Conservation (phyloP, 2,329 filamentous ascomycete genomes). For the Aureobasidium sp. region DNA sequence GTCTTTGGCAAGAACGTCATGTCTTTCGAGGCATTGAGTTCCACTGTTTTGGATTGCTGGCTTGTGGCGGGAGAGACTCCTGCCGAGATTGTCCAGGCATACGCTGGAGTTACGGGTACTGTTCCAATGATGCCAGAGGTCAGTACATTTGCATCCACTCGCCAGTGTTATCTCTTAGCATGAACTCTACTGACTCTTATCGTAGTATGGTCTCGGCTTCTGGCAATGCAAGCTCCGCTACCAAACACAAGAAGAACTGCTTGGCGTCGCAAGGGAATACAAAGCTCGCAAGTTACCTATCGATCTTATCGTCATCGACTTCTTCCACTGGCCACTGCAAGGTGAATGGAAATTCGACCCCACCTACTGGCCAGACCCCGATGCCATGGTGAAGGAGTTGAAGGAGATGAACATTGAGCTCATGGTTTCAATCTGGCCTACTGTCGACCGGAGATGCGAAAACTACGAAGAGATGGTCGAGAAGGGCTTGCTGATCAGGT, state of each 20-base stretch:
- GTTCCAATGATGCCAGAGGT: constrained; percentile 70
- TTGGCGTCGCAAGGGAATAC: constrained; percentile 68
- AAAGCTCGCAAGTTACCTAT: constrained; percentile 61
- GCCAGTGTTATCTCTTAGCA: neutral
- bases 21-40: constrained; percentile 67
- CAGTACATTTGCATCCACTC: neutral
- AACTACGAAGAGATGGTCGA: constrained; percentile 71
- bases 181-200: neutral
- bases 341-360: constrained; percentile 75
- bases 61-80: constrained; percentile 65
- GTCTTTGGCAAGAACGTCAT: constrained; percentile 68
- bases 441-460: constrained; percentile 64
- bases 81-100: constrained; percentile 61
- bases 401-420: constrained; percentile 66
- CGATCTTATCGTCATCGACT: constrained; percentile 72
- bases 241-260: constrained; percentile 69
- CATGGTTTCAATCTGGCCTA: constrained; percentile 77
- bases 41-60: constrained; percentile 69
- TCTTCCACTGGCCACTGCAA: constrained; percentile 73
- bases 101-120: constrained; percentile 62
- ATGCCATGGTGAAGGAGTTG: constrained; percentile 70
- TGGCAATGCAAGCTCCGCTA: constrained; percentile 76
- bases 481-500: constrained; percentile 65
- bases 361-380: constrained; percentile 70
- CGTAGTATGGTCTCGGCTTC: constrained; percentile 61